Evolutionary conservation across 805 yeast genomes (phyloP).

Genomic region (Cyberlindnera misumaiensis): DNA sequence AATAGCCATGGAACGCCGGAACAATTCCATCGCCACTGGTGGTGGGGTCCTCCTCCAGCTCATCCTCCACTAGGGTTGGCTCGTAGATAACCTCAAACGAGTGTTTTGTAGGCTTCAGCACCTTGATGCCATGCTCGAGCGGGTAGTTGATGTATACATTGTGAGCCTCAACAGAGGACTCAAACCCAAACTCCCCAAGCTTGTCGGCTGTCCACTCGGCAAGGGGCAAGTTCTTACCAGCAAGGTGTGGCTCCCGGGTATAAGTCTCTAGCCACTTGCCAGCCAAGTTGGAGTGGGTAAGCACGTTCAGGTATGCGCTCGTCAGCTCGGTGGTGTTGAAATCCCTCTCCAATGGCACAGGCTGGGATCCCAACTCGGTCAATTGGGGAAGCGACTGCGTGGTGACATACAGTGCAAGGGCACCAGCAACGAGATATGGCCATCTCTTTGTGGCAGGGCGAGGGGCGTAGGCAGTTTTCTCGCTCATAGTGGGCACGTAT

Average conservation of each 20-base stretch:
- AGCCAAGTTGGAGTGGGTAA: slow-evolving; percentile 30
- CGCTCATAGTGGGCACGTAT: no score
- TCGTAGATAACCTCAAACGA: slow-evolving; percentile 30
- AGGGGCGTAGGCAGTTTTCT: no score
- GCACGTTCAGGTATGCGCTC: slow-evolving; percentile 20
- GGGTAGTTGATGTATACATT: slow-evolving; percentile 64
- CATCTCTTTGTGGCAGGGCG: no score
- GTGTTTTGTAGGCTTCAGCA: slow-evolving; percentile 25
- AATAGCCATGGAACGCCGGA: slow-evolving; percentile 73
- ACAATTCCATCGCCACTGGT: slow-evolving; percentile 38
- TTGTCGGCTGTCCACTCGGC: slow-evolving; percentile 54
- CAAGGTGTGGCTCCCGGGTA: slow-evolving; percentile 49
- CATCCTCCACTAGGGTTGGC: slow-evolving; percentile 50
- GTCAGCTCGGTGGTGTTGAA: slow-evolving; percentile 4
- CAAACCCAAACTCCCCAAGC: slow-evolving; percentile 55
- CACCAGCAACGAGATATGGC: no score
- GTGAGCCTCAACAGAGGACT: slow-evolving; percentile 45
- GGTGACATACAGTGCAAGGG: no score
- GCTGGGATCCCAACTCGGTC: not conserved
- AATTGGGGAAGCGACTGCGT: no score
- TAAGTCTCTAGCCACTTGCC: slow-evolving; percentile 48
- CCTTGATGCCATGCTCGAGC: slow-evolving; percentile 40
- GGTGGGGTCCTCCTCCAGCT: slow-evolving; percentile 42
- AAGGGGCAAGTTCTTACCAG: slow-evolving; percentile 43
- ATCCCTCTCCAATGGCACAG: not conserved